These are phyloP conservation scores for Stemphylium vesicarium DNA, from an alignment of 2,329 filamentous ascomycete species.

Conservation along the genomic window DNA sequence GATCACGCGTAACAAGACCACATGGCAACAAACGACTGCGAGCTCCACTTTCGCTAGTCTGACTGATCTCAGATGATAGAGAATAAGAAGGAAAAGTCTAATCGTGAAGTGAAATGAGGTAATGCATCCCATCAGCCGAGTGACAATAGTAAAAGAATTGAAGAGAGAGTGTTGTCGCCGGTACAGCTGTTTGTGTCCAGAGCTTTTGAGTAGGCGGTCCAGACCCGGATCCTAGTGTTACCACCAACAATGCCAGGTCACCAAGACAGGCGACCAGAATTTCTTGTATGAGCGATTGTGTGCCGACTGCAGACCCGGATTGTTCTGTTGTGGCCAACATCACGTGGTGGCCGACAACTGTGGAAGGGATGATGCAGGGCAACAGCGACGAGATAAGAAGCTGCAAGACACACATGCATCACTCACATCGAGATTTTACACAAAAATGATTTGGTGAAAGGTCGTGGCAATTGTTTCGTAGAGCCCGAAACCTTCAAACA, in stretches of 20 bases:
- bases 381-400: background rate
- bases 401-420: background rate
- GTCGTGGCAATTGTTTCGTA: background rate
- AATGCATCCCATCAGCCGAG: slow-evolving; percentile 15
- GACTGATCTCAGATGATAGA: slow-evolving; percentile 11
- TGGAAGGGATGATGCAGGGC: slow-evolving; percentile 6
- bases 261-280: background rate
- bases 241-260: background rate
- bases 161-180: background rate
- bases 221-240: background rate
- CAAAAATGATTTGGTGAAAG: background rate
- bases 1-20: slow-evolving; percentile 17
- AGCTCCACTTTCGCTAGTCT: slow-evolving; percentile 14
- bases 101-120: slow-evolving; percentile 12
- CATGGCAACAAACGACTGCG: slow-evolving; percentile 11
- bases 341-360: background rate
- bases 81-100: background rate
- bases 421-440: background rate
- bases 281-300: background rate
- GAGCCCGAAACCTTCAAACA: background rate
- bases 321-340: slow-evolving; percentile 1
- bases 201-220: background rate
- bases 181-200: background rate
- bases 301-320: background rate
- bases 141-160: slow-evolving; percentile 8